These are phyloP conservation scores for Balakata baccata DNA, from an alignment of 345 rosid genomes.

Conservation along the genomic window DNA sequence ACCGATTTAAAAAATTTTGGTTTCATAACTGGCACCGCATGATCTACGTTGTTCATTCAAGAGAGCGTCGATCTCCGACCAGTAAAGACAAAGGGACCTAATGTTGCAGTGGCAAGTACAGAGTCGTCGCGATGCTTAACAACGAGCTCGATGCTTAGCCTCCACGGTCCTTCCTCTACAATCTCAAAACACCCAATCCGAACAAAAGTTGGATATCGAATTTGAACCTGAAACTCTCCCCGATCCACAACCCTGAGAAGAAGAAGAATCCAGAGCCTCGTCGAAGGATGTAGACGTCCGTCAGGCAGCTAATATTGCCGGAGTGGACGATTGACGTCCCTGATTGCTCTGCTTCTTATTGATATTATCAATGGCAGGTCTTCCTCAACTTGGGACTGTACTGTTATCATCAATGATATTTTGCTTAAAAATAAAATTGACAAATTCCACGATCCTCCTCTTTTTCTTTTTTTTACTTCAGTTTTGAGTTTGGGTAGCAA, in stretches of 20 bases:
- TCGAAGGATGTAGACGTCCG: constrained; percentile 54
- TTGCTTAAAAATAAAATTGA: too few species aligned
- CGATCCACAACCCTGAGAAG: constrained; percentile 20
- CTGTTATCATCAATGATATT: too few species aligned
- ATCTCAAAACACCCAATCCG: constrained; percentile 37
- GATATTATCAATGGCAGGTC: too few species aligned
- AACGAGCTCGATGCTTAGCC: constrained; percentile 75
- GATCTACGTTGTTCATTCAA: constrained; percentile 88
- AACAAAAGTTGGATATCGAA: constrained; percentile 37
- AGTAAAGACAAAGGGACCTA: constrained; percentile 74
- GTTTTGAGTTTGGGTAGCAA: too few species aligned
- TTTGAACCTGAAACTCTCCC: constrained; percentile 24
- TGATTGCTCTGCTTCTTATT: too few species aligned
- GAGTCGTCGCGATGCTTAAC: constrained; percentile 77
- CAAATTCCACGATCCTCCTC: too few species aligned
- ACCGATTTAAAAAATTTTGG: too few species aligned
- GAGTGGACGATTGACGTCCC: constrained; percentile 99
- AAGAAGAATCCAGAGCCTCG: constrained; percentile 21
- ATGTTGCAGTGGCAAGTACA: constrained; percentile 80
- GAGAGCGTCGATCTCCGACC: constrained; percentile 77
- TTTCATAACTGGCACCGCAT: constrained; percentile 82
- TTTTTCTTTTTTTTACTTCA: too few species aligned
- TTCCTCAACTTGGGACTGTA: too few species aligned
- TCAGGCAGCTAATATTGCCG: constrained; percentile 76
- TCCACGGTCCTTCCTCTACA: constrained; percentile 64